Evolutionary conservation across 1,284 basidiomycete species (phyloP).

Genomic region (Cryptococcus sp.): DNA sequence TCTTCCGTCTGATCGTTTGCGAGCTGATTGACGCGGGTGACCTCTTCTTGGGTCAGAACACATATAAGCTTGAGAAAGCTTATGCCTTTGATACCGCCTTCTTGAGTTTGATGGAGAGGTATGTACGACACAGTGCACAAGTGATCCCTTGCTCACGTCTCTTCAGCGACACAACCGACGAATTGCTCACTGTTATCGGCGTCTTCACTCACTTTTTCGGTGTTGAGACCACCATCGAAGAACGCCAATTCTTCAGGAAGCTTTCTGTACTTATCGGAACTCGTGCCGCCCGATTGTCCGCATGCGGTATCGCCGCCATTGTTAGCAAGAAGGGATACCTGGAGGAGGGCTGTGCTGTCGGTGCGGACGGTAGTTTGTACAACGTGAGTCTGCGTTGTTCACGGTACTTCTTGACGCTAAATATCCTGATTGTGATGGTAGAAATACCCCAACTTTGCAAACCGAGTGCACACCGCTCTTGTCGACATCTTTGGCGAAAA

Average conservation of each 20-base stretch:
- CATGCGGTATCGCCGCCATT: constrained; percentile 93
- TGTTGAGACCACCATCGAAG: constrained; percentile 87
- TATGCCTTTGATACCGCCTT: constrained; percentile 96
- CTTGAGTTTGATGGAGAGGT: constrained; percentile 93
- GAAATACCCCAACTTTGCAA: constrained; percentile 94
- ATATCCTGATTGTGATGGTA: constrained; percentile 38
- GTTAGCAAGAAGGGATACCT: constrained; percentile 89
- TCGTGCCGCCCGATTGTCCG: constrained; percentile 80
- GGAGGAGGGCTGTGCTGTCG: constrained; percentile 78
- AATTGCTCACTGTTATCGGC: constrained; percentile 91
- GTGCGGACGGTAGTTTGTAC: constrained; percentile 89
- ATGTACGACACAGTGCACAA: constrained; percentile 18
- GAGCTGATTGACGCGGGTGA: constrained; percentile 97
- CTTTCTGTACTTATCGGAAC: constrained; percentile 87
- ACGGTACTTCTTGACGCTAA: background rate
- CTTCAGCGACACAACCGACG: constrained; percentile 89
- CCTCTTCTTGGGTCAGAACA: constrained; percentile 95
- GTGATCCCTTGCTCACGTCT: constrained; percentile 1
- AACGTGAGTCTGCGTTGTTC: constrained; percentile 66
- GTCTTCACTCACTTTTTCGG: constrained; percentile 96
- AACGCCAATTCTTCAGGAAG: constrained; percentile 92
- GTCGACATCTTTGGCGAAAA: constrained; percentile 91
- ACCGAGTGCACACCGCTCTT: constrained; percentile 83
- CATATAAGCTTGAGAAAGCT: constrained; percentile 92
- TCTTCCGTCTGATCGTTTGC: constrained; percentile 87